Conservation (phyloP, 768 basidiomycete species). For the Baorangia bicolor region DNA sequence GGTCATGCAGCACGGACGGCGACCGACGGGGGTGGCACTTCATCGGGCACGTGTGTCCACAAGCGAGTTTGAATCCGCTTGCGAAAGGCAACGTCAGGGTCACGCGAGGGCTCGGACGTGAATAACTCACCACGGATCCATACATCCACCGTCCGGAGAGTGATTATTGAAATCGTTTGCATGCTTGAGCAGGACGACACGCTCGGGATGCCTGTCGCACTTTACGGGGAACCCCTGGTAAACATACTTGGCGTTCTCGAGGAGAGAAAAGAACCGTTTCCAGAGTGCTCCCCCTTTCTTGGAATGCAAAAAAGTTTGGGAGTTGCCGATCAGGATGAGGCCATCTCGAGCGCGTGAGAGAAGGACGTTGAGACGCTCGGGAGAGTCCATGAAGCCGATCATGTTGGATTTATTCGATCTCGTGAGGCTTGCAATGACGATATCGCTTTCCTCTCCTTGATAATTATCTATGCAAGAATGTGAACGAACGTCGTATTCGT, state of each 20-base stretch:
- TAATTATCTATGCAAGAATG: conserved; percentile 56
- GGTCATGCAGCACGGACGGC: conserved; percentile 34
- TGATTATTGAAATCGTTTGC: conserved; percentile 49
- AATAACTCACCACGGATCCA: conserved; percentile 49
- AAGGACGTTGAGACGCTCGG: conserved; percentile 68
- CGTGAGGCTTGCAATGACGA: conserved; percentile 60
- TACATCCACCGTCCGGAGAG: conserved; percentile 64
- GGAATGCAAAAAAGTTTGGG: conserved; percentile 13
- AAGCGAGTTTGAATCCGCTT: conserved; percentile 4
- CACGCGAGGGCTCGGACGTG: neutral
- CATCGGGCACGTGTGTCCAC: conserved; percentile 50
- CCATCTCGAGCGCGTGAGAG: conserved; percentile 66
- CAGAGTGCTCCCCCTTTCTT: conserved; percentile 11
- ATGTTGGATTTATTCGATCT: conserved; percentile 53
- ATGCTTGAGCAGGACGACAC: conserved; percentile 34
- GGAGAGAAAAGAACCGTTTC: conserved; percentile 5
- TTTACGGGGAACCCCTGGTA: conserved; percentile 46
- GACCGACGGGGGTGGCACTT: conserved; percentile 54
- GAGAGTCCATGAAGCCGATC: conserved; percentile 71
- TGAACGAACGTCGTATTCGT: too few species aligned
- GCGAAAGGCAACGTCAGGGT: neutral
- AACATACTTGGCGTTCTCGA: neutral
- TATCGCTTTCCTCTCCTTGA: conserved; percentile 71
- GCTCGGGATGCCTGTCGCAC: conserved; percentile 53
- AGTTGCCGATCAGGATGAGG: conserved; percentile 65